Base-by-base conservation (phyloP, 2,329 filamentous ascomycete genomes). In the Phoma sp. region DNA sequence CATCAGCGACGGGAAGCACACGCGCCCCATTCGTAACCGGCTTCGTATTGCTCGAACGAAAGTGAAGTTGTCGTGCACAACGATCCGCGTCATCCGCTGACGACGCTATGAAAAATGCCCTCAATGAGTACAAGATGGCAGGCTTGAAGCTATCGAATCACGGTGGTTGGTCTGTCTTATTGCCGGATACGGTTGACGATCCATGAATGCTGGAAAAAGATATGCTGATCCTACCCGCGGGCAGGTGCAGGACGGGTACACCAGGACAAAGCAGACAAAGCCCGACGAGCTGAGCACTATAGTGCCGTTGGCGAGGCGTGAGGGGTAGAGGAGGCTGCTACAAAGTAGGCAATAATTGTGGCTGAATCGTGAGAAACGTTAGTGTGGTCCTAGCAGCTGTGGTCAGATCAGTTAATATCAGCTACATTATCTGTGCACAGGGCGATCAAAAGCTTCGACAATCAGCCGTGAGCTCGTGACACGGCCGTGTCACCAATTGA, bases 1-100 rank as follows among this genome's bases (percentile, higher is more conserved):
- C 13, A 11, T n/a, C 10, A 33, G 32, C 9, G 13, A n/a, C 18
- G 8, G 5, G 11, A 13, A 24, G 41, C 37, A 22, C 27, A 22
- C 11, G 8, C 29, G 18, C 38, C 18, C 9, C 33, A 13, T 33
- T 23, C 8, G 8, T 48, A 22, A 32, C 24, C 25, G 14, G 40
- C 14, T 10, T 45, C 40, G 30, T 23, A 25, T 46, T 27, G 30
- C 32, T 36, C 24, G 8, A 41, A 24, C 41, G 10, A 25, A 32
- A 33, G 35, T 23, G 30, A 33, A 4, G 39, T 29, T 23, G 24
- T 47, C 36, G 24, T 25, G 22, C 14, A 38, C n/a, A 6, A 3
- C n/a, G 23, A 42, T 52, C 59, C 57, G 49, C 61, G 61, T 60
- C 56, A 64, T 53, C 53, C 49, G 52, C 56, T 61, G 58, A 59